phyloP scores from a whole-genome alignment of 768 basidiomycete genomes.

The Phlebiopsis gigantea region DNA sequence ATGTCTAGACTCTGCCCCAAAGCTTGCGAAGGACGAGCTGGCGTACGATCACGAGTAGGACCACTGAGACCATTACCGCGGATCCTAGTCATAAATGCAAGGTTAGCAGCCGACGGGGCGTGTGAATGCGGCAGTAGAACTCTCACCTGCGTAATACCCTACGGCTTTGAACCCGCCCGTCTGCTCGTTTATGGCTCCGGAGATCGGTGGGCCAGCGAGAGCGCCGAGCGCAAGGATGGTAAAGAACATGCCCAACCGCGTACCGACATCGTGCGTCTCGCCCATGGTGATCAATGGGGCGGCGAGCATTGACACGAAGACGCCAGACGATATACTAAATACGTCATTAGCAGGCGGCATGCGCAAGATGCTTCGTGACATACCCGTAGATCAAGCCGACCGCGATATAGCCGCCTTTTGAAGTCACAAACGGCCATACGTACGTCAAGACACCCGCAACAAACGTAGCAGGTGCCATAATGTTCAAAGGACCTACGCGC shows the following conservation, averaged over 20 bases:
- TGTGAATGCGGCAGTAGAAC: neutral
- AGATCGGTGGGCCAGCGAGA: slow-evolving; percentile 66
- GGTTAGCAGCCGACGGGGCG: neutral
- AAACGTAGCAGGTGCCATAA: slow-evolving; percentile 60
- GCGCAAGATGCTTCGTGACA: slow-evolving; percentile 14
- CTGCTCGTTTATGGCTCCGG: slow-evolving; percentile 55
- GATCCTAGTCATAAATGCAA: slow-evolving; percentile 23
- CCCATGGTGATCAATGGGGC: slow-evolving; percentile 65
- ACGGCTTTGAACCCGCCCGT: slow-evolving; percentile 46
- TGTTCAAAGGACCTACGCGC: slow-evolving; percentile 53
- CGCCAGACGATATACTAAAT: slow-evolving; percentile 50
- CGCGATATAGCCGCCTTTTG: slow-evolving; percentile 39
- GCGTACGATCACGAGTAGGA: slow-evolving; percentile 35
- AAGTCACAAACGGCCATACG: slow-evolving; percentile 61
- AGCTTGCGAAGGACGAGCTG: slow-evolving; percentile 35
- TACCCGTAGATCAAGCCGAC: slow-evolving; percentile 63
- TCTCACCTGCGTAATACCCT: slow-evolving; percentile 11
- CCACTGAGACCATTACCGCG: slow-evolving; percentile 36
- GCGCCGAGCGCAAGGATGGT: slow-evolving; percentile 58
- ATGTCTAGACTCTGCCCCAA: slow-evolving; percentile 27
- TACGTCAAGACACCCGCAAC: slow-evolving; percentile 56
- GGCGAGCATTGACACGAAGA: slow-evolving; percentile 50
- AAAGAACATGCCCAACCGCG: slow-evolving; percentile 59
- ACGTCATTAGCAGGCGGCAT: neutral
- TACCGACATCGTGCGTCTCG: slow-evolving; percentile 52